Base-by-base conservation (phyloP, 768 basidiomycete genomes). In the Leccinum obscurum region DNA sequence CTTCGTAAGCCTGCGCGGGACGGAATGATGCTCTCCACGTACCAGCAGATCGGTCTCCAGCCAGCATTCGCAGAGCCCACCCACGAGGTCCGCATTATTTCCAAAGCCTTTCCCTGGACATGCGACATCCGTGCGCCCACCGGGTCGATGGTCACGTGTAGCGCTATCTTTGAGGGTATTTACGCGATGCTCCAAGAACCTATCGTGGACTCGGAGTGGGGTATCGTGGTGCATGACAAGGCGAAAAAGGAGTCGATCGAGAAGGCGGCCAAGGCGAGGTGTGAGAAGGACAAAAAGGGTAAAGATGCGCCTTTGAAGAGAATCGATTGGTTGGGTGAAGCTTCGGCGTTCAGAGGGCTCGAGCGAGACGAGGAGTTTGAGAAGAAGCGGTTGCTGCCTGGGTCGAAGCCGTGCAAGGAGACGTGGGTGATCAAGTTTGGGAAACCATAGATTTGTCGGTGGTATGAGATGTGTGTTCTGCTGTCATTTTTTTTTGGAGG, bases 161-260 rank as follows among this genome's bases (percentile, higher is more conserved):
- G 79, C 52, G 76, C 77, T 20, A 73, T 90, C 5, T 87, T 87
- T 77, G 80, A 83, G 32, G 82, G 78, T 3, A 41, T 90, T 20
- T 74, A 83, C 58, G 63, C 72, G 6, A 65, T 70, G 52, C 73
- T 90, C 28, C 83, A 88, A 54, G 75, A 82, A 52, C 79, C 78
- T 7, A 76, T 90, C 20, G 78, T 62, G 1, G 86, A 89, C 60
- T 86, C 86, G 4, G 89, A 90, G 65, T 90, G 88, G 87, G 86
- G 84, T 0, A 72, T 85, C 51, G 74, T 83, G 17, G 67, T 79
- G 6, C 67, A 57, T 28, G 80, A 84, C 50, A 78, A 78, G 70
- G 77, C 78, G 58, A 69, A 67, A 60, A 75, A 70, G 56, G 80
- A 81, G 62, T 62, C 64, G 20, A 77, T 87, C 15, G 80, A 84